These are phyloP conservation scores for Amanita molliuscula DNA, from an alignment of 768 basidiomycete genomes.

Conservation along the genomic window DNA sequence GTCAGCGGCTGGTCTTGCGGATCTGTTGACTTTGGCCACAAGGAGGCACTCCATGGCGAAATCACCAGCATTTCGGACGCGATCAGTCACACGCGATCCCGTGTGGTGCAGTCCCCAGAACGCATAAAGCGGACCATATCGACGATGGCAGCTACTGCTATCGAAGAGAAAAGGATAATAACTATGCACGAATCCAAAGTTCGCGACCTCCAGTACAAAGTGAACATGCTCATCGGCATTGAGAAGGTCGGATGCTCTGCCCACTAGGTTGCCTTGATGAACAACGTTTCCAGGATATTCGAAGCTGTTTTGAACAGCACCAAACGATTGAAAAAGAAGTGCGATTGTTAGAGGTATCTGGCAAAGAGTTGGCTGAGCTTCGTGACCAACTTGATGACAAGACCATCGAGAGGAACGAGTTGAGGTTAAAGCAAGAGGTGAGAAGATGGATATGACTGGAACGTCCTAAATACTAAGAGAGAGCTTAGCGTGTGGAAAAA, in stretches of 20 bases:
- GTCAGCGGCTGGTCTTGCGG: slow-evolving; percentile 8
- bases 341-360: slow-evolving; percentile 46
- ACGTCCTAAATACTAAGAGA: neutral
- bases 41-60: slow-evolving; percentile 58
- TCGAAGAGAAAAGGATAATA: slow-evolving; percentile 63
- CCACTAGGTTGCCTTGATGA: slow-evolving; percentile 2
- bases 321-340: slow-evolving; percentile 64
- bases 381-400: slow-evolving; percentile 63
- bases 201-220: slow-evolving; percentile 67
- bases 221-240: slow-evolving; percentile 57
- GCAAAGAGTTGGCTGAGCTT: slow-evolving; percentile 59
- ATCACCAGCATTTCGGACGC: slow-evolving; percentile 47
- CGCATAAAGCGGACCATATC: slow-evolving; percentile 76
- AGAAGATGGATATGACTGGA: slow-evolving; percentile 8
- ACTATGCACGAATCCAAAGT: slow-evolving; percentile 61
- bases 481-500: slow-evolving; percentile 59
- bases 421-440: slow-evolving; percentile 61
- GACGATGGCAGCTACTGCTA: slow-evolving; percentile 56
- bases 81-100: slow-evolving; percentile 52
- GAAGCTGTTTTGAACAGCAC: slow-evolving; percentile 65
- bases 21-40: neutral
- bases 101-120: slow-evolving; percentile 89
- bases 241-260: slow-evolving; percentile 46
- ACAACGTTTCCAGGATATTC: slow-evolving; percentile 46
- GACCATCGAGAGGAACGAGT: slow-evolving; percentile 63